Conservation (phyloP, 2,329 filamentous ascomycete species). For the Cytospora piceicola region DNA sequence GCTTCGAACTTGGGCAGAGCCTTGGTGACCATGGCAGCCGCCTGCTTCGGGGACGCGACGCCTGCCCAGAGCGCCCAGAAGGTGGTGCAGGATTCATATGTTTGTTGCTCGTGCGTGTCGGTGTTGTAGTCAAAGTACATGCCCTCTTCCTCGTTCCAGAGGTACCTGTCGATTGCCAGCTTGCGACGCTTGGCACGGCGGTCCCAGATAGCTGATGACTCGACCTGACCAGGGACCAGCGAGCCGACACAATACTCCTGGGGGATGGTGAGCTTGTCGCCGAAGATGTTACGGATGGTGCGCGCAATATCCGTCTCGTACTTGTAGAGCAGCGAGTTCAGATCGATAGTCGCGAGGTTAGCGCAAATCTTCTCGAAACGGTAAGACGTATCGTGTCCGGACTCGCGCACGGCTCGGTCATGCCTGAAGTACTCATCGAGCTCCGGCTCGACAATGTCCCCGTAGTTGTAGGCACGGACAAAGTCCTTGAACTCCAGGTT, state of each 20-base stretch:
- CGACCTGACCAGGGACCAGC: slow-evolving; percentile 68
- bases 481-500: slow-evolving; percentile 82
- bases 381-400: slow-evolving; percentile 95
- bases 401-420: slow-evolving; percentile 93
- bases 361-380: slow-evolving; percentile 87
- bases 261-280: slow-evolving; percentile 80
- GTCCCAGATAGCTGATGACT: slow-evolving; percentile 89
- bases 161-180: slow-evolving; percentile 84
- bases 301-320: slow-evolving; percentile 93
- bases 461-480: slow-evolving; percentile 83
- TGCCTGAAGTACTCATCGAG: slow-evolving; percentile 96
- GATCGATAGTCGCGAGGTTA: slow-evolving; percentile 87
- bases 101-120: slow-evolving; percentile 75
- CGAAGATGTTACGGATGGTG: slow-evolving; percentile 82
- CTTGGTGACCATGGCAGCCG: slow-evolving; percentile 77
- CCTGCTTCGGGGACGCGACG: slow-evolving; percentile 81
- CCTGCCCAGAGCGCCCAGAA: slow-evolving; percentile 99
- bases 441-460: slow-evolving; percentile 77
- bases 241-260: slow-evolving; percentile 76
- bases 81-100: slow-evolving; percentile 89
- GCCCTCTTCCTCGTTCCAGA: slow-evolving; percentile 89
- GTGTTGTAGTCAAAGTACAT: slow-evolving; percentile 99
- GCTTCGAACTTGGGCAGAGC: slow-evolving; percentile 88
- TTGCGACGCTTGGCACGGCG: slow-evolving; percentile 84
- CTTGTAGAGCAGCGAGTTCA: slow-evolving; percentile 95